Evolutionary conservation across 176 grass and related monocot genomes (phyloP), one percentile per base, ranked within the genome.

Genomic region (Ensete ventricosum): DNA sequence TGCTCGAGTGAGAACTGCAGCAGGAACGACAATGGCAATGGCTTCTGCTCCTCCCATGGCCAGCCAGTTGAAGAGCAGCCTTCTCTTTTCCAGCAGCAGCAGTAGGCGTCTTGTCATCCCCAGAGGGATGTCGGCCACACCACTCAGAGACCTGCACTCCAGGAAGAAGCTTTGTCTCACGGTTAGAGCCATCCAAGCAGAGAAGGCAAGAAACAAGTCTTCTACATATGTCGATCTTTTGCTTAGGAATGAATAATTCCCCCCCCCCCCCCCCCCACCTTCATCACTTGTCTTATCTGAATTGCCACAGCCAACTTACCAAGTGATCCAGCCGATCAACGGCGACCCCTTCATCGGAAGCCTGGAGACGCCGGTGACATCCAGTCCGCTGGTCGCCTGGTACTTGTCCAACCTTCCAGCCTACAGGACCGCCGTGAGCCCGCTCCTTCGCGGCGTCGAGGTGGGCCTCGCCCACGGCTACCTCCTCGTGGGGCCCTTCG

Each of bases 341-440:
- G 95, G 95, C 43, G 95, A 98, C 83, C 95, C 95, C 0, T 91
- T 98, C 90, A 87, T 98, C 54, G 95, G 95, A 6, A 89, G 95
- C 73, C 73, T 98, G 13, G 95, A 98, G 84, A 94, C 95, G 1
- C 95, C 95, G 0, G 2, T 98, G 16, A 98, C 95, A 9, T 98
- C 95, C 19, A 98, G 95, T 82, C 95, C 95, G 0, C 78, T 98
- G 6, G 0, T 98, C 2, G 95, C 95, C 0, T 98, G 95, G 95
- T 98, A 93, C 88, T 84, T 98, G 50, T 98, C 95, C 58, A 98
- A 98, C 84, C 95, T 98, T 34, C 95, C 95, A 0, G 95, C 95
- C 22, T 98, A 98, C 90, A 88, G 95, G 69, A 98, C 95, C 5
- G 90, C 95, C 17, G 90, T 98, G 19, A 98, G 81, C 82, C 95